phyloP scores from a whole-genome alignment of 148 eudicot genomes.

The Chenopodium berlandieri region DNA sequence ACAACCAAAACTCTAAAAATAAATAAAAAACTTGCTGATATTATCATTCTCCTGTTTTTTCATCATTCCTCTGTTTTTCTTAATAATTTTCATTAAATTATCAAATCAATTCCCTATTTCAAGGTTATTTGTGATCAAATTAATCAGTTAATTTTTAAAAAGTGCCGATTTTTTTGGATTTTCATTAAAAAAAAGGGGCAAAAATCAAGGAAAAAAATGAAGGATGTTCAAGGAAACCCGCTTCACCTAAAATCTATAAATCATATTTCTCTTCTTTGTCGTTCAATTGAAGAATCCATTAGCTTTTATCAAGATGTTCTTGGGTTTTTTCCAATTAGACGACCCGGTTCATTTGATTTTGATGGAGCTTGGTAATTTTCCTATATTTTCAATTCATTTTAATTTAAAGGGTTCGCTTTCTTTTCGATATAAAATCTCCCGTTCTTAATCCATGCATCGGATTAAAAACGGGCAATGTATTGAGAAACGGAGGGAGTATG shows the following conservation, averaged over 20 bases:
- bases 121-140: background rate
- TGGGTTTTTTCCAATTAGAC: slow-evolving; percentile 67
- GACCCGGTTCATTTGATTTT: slow-evolving; percentile 82
- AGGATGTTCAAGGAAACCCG: slow-evolving; percentile 59
- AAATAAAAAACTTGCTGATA: no score
- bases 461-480: no score
- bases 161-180: background rate
- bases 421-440: no score
- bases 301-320: slow-evolving; percentile 72
- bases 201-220: slow-evolving; percentile 26
- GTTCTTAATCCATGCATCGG: no score
- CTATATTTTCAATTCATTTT: background rate
- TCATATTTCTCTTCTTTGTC: slow-evolving; percentile 76
- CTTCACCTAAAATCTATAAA: slow-evolving; percentile 67
- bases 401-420: background rate
- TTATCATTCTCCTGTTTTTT: slow-evolving; percentile 4
- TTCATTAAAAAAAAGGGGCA: background rate
- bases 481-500: no score
- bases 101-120: no score
- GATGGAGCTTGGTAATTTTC: slow-evolving; percentile 79
- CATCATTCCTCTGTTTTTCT: slow-evolving; percentile 10
- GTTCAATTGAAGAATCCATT: slow-evolving; percentile 71
- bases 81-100: no score
- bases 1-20: background rate
- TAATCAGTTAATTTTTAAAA: background rate